Conservation (phyloP, 139 green algal species). For the Closterium sp. region DNA sequence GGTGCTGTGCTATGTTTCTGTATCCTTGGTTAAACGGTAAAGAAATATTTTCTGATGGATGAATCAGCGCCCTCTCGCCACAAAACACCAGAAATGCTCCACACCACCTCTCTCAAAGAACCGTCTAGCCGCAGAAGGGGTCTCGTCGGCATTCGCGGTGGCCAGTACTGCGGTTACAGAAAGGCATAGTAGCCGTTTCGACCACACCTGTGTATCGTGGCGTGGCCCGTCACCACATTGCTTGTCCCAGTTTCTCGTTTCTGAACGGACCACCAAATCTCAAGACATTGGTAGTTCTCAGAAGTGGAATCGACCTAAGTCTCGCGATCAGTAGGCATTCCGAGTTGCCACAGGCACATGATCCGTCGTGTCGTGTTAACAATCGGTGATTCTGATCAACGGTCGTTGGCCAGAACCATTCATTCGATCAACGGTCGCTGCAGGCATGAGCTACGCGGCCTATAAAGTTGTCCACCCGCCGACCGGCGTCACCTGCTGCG, state of each 20-base stretch:
- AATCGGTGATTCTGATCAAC: too few relatives aligned
- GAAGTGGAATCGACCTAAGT: background rate
- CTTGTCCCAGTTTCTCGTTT: background rate
- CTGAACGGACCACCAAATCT: background rate
- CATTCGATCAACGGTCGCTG: too few relatives aligned
- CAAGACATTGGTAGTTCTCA: background rate
- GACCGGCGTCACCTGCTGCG: conserved; percentile 37
- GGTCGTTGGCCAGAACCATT: too few relatives aligned
- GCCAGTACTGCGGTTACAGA: background rate
- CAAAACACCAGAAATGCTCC: too few relatives aligned
- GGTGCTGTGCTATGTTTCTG: too few relatives aligned
- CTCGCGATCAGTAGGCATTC: background rate
- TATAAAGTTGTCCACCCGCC: conserved; percentile 49
- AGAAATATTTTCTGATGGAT: too few relatives aligned
- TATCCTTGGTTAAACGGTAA: too few relatives aligned
- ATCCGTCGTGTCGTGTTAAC: background rate
- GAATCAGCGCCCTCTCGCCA: too few relatives aligned
- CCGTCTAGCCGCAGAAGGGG: too few relatives aligned
- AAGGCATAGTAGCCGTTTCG: background rate
- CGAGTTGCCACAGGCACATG: background rate
- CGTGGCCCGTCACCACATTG: background rate
- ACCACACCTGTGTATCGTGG: background rate
- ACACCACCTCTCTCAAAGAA: too few relatives aligned
- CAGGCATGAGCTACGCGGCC: conserved; percentile 47
- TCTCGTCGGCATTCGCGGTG: too few relatives aligned